Percentiles rank a stretch among this genome's conserved stretches.
Evolutionary conservation across 768 basidiomycete genomes (phyloP).

Genomic region (Amanita rubescens): DNA sequence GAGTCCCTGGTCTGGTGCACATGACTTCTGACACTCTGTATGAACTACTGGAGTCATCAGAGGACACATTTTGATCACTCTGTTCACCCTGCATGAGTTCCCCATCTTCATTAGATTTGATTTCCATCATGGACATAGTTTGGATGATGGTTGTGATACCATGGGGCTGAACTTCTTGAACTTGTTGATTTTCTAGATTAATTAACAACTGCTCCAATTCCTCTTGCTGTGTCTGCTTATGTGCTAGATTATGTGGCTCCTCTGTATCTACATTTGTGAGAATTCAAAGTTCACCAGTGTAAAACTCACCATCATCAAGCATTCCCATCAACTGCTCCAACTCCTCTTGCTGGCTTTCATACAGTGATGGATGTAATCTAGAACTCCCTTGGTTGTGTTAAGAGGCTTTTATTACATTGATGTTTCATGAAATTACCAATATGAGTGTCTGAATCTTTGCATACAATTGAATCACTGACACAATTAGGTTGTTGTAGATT

Average conservation of each 20-base stretch:
- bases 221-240: no score
- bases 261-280: no score
- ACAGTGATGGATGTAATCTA: not conserved
- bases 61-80: not conserved
- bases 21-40: not conserved
- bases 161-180: no score
- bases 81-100: not conserved
- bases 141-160: not conserved
- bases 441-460: no score
- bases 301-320: not conserved
- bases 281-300: not conserved
- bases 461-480: no score
- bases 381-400: not conserved
- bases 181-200: no score
- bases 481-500: no score
- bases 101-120: not conserved
- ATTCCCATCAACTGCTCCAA: not conserved
- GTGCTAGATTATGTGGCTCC: no score
- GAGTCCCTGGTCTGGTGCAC: not conserved
- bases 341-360: not conserved
- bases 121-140: not conserved
- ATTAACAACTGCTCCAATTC: no score
- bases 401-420: no score
- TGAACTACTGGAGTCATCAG: not conserved
- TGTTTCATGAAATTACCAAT: no score